Evolutionary conservation across 108 stramenopile species (phyloP), one percentile per base, ranked within the genome.

Genomic region (Mediolabrus comicus): DNA sequence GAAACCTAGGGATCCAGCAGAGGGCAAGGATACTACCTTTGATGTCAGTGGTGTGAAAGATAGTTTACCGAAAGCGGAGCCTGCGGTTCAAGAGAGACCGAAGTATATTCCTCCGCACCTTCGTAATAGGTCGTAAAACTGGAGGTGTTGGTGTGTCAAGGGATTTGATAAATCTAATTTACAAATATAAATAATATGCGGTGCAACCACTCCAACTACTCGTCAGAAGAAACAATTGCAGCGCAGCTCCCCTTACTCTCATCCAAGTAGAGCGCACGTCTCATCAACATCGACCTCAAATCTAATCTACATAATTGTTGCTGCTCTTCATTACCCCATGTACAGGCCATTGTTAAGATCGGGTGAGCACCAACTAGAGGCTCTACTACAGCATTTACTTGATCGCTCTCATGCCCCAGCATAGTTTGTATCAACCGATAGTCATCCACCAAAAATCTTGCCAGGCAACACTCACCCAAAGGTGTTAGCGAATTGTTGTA

Each of bases 31-130:
- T 46, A 19, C n/a, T n/a, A n/a, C 19, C 19, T 72, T 62, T 62
- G 71, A 72, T 64, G 38, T 72, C 9, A 10, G 38, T 25, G 71
- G 57, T n/a, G 61, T 72, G 24, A 56, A 72, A 32, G 55, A 55
- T 2, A 72, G 62, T 31, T 57, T 64, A 41, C 75, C 75, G n/a
- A 31, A 27, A 28, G 61, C 16, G 10, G 67, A 67, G 11, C 46
- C 58, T 41, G 39, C 58, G 2, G 8, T 49, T 5, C 70, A 52
- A 4, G 26, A 61, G 12, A 59, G 34, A 5, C 55, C 65, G 13
- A 91, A 87, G 60, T 93, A 93, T 38, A 83, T 90, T 36, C 92
- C 92, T n/a, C 92, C 92, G 39, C 92, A 93, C 53, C 68, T 93
- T 13, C 80, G 92, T 63, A 82, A 82, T 31, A 69, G 58, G 25